Percentiles rank a stretch among this genome's conserved stretches.
Conservation (phyloP, 2,329 filamentous ascomycete species). For the Exophiala mesophila region DNA sequence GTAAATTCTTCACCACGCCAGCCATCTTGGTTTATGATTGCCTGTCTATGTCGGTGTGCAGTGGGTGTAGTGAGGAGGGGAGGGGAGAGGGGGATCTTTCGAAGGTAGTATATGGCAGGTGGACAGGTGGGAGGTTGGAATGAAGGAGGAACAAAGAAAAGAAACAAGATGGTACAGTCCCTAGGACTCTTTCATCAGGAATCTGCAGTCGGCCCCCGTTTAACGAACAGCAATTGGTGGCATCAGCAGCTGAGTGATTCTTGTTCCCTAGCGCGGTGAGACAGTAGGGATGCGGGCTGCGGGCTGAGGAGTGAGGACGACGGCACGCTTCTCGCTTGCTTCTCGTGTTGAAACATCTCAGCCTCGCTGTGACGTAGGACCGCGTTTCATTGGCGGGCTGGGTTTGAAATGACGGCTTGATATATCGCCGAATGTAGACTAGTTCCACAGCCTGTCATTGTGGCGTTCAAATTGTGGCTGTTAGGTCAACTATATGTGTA, state of each 20-base stretch:
- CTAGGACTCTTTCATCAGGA: not conserved
- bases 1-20: slow-evolving; percentile 44
- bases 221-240: not conserved
- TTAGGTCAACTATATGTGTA: too few relatives aligned
- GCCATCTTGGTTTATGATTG: slow-evolving; percentile 37
- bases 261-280: slow-evolving; percentile 15
- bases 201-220: not conserved
- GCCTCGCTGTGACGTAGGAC: slow-evolving; percentile 22
- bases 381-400: not conserved
- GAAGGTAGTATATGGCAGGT: not conserved
- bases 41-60: not conserved
- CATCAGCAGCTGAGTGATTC: not conserved
- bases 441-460: too few relatives aligned
- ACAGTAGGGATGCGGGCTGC: slow-evolving; percentile 10
- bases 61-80: slow-evolving; percentile 2
- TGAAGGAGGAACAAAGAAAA: not conserved
- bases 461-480: too few relatives aligned
- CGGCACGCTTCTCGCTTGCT: too few relatives aligned
- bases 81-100: slow-evolving; percentile 1
- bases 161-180: not conserved
- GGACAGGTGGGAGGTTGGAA: not conserved
- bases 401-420: not conserved
- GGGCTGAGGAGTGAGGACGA: too few relatives aligned
- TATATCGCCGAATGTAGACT: too few relatives aligned
- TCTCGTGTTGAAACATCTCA: slow-evolving; percentile 9